These are phyloP conservation scores for Tetrapyrgos nigripes DNA, from an alignment of 1,284 basidiomycete species.

Conservation along the genomic window DNA sequence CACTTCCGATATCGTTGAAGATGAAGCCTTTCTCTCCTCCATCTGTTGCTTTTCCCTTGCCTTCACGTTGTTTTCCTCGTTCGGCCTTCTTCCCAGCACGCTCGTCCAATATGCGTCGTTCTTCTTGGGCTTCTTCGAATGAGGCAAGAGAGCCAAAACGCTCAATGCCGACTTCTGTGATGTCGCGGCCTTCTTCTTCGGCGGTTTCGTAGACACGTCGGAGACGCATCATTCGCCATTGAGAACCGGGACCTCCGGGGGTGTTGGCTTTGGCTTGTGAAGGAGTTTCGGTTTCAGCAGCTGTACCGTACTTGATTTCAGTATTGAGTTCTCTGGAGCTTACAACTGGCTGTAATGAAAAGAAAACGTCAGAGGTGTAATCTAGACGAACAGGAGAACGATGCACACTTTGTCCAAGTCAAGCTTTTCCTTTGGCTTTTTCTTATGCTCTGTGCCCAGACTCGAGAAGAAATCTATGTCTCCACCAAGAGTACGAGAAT, in stretches of 20 bases:
- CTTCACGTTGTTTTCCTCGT: slow-evolving; percentile 38
- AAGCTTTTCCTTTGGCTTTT: slow-evolving; percentile 68
- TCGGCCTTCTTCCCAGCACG: slow-evolving; percentile 62
- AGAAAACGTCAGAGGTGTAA: slow-evolving; percentile 1
- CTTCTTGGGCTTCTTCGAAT: slow-evolving; percentile 89
- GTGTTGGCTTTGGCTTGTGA: slow-evolving; percentile 55
- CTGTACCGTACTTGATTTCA: slow-evolving; percentile 69
- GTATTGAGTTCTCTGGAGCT: slow-evolving; percentile 85
- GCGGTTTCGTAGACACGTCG: slow-evolving; percentile 89
- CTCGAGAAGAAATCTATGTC: slow-evolving; percentile 87
- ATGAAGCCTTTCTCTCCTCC: slow-evolving; percentile 65
- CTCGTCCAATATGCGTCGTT: slow-evolving; percentile 86
- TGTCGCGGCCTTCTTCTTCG: slow-evolving; percentile 77
- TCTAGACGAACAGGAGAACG: too few relatives aligned
- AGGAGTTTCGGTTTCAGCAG: slow-evolving; percentile 61
- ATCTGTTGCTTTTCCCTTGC: slow-evolving; percentile 16
- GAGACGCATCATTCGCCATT: slow-evolving; percentile 98
- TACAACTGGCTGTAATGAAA: slow-evolving; percentile 54
- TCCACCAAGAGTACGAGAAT: slow-evolving; percentile 54
- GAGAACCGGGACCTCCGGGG: slow-evolving; percentile 90
- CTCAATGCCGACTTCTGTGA: slow-evolving; percentile 89
- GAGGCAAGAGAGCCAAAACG: slow-evolving; percentile 86
- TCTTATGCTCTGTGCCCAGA: slow-evolving; percentile 79
- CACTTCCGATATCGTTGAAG: slow-evolving; percentile 72
- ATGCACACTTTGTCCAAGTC: slow-evolving; percentile 73